Evolutionary conservation across 345 rosid species (phyloP).

Genomic region (Anacardium occidentale): DNA sequence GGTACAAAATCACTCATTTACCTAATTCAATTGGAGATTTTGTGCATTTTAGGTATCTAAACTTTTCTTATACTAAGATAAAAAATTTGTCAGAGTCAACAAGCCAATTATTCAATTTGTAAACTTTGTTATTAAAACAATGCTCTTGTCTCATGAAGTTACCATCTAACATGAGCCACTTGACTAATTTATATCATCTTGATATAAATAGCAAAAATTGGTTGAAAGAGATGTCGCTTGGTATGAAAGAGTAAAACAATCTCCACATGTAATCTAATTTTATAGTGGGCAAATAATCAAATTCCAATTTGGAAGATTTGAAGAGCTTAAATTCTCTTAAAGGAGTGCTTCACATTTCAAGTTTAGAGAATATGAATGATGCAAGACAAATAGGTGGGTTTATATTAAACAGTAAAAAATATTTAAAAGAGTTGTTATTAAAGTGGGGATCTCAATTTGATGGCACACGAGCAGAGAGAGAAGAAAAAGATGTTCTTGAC

Average conservation of each 20-base stretch:
- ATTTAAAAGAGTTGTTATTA: background rate
- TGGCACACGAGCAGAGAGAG: too few relatives aligned
- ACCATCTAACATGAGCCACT: slow-evolving; percentile 15
- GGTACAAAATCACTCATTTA: slow-evolving; percentile 3
- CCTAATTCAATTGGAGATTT: slow-evolving; percentile 13
- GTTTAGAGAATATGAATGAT: slow-evolving; percentile 11
- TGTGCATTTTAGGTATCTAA: slow-evolving; percentile 3
- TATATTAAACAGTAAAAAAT: background rate
- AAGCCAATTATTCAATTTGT: background rate
- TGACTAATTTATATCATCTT: slow-evolving; percentile 27
- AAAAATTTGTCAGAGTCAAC: slow-evolving; percentile 3
- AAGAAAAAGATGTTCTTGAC: background rate
- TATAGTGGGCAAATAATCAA: slow-evolving; percentile 20
- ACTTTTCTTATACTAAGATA: background rate
- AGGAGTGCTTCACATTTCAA: slow-evolving; percentile 22
- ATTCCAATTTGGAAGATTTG: slow-evolving; percentile 20
- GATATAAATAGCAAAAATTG: slow-evolving; percentile 17
- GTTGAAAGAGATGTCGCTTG: slow-evolving; percentile 22
- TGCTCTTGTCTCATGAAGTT: slow-evolving; percentile 21
- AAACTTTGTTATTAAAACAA: slow-evolving; percentile 19
- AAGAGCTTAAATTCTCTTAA: slow-evolving; percentile 18
- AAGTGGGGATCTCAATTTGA: background rate
- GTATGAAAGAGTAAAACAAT: slow-evolving; percentile 16
- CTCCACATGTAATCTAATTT: slow-evolving; percentile 25
- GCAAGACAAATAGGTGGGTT: background rate